A percentile compares a stretch with the other conserved stretches of the same genome.
Conservation (phyloP, 1,284 basidiomycete genomes). For the Ganoderma resinaceum region DNA sequence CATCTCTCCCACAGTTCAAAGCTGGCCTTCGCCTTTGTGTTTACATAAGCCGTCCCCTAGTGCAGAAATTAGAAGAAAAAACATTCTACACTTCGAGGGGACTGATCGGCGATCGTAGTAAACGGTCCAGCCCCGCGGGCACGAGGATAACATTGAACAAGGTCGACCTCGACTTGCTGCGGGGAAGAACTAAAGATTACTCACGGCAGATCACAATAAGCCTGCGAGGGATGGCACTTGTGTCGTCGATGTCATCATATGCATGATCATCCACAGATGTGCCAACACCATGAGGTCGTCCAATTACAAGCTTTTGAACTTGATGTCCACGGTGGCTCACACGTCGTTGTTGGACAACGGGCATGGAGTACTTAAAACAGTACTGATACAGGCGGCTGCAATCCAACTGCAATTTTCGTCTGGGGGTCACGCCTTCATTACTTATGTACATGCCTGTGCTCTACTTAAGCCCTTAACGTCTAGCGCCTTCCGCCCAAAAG, state of each 20-base stretch:
- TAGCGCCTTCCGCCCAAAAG: not conserved
- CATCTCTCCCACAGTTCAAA: not conserved
- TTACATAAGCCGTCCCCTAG: not conserved
- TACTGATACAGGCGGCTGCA: not conserved
- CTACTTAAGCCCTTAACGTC: not conserved
- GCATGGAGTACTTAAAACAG: not conserved
- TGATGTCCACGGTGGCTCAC: not conserved
- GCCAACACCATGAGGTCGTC: no score
- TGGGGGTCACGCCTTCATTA: not conserved
- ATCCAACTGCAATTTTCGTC: not conserved
- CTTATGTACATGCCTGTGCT: not conserved
- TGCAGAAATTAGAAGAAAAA: not conserved
- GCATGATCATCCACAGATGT: not conserved
- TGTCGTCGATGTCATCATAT: not conserved
- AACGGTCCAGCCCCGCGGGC: no score
- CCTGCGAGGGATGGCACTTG: not conserved
- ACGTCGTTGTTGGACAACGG: not conserved
- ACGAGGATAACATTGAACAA: not conserved
- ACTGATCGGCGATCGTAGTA: not conserved
- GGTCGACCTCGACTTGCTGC: not conserved
- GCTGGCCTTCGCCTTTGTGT: not conserved
- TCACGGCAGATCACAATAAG: not conserved
- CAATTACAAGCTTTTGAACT: not conserved
- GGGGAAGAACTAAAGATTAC: not conserved
- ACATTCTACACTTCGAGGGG: not conserved